A percentile compares a stretch with the other conserved stretches of the same genome.
Conservation (phyloP, 2,329 filamentous ascomycete genomes). For the Sporothrix inflata region DNA sequence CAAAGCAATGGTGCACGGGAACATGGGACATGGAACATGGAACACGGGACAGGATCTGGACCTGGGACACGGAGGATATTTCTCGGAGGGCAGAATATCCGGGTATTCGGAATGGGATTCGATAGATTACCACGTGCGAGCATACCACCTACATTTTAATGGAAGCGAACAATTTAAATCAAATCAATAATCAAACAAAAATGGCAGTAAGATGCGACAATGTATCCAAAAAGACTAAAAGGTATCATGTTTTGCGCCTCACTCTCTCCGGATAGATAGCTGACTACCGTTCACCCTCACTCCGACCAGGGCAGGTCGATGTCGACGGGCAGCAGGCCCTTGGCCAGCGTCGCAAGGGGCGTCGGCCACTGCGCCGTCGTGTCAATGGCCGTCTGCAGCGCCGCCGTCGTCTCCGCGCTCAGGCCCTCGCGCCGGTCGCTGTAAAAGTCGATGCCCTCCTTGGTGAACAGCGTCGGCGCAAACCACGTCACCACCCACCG, state of each 20-base stretch:
- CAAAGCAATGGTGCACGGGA: not conserved
- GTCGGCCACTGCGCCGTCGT: conserved; percentile 46
- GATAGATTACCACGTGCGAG: conserved; percentile 23
- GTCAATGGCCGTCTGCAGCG: conserved; percentile 40
- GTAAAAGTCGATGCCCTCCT: conserved; percentile 80
- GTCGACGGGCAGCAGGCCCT: conserved; percentile 55
- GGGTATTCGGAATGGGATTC: not conserved
- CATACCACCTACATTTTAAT: conserved; percentile 8
- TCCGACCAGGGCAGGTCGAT: conserved; percentile 57
- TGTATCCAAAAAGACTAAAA: not conserved
- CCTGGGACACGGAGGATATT: not conserved
- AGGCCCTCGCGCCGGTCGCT: conserved; percentile 65
- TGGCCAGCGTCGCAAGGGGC: conserved; percentile 56
- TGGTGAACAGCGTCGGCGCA: conserved; percentile 79
- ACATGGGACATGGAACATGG: not conserved
- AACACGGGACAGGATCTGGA: not conserved
- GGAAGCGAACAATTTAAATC: conserved; percentile 2
- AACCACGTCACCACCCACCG: conserved; percentile 85
- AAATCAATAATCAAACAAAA: not conserved
- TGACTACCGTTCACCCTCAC: not conserved
- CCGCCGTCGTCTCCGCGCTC: conserved; percentile 51
- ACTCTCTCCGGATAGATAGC: not conserved
- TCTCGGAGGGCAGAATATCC: not conserved
- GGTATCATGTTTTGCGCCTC: not conserved
- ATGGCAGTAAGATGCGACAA: not conserved